Evolutionary conservation across 306 rosid genomes (phyloP).

Genomic region (Citrullus colocynthis): DNA sequence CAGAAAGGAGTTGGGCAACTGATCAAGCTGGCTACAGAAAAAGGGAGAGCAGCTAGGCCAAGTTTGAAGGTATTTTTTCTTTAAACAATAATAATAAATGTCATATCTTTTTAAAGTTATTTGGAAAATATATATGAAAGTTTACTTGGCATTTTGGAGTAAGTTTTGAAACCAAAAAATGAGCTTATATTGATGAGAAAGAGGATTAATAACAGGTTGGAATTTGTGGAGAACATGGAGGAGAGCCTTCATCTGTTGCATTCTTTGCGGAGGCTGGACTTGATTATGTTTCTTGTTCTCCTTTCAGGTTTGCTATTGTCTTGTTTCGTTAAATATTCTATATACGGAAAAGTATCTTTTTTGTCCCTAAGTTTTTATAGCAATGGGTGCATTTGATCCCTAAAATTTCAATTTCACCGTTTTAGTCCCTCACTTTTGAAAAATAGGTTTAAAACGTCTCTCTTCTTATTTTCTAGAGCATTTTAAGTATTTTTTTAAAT

Average conservation of each 20-base stretch:
- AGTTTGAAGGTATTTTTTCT: slow-evolving; percentile 46
- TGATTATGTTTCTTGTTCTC: slow-evolving; percentile 97
- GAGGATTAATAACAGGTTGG: slow-evolving; percentile 50
- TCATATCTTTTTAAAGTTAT: no score
- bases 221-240: slow-evolving; percentile 99
- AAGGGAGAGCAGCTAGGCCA: slow-evolving; percentile 77
- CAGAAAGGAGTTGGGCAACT: slow-evolving; percentile 94
- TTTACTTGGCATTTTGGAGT: no score
- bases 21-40: slow-evolving; percentile 72
- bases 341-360: neutral
- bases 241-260: slow-evolving; percentile 93
- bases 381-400: no score
- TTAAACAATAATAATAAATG: no score
- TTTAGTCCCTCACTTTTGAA: no score
- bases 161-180: no score
- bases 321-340: neutral
- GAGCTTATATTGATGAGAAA: neutral
- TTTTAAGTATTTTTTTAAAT: no score
- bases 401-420: no score
- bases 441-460: no score
- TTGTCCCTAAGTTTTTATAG: no score
- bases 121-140: no score
- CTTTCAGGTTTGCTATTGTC: slow-evolving; percentile 52
- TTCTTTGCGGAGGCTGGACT: slow-evolving; percentile 89
- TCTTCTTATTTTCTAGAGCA: no score